Percentiles rank a stretch among this genome's conserved stretches.
Evolutionary conservation across 805 yeast species (phyloP).

Genomic region (Teunomyces cretensis): DNA sequence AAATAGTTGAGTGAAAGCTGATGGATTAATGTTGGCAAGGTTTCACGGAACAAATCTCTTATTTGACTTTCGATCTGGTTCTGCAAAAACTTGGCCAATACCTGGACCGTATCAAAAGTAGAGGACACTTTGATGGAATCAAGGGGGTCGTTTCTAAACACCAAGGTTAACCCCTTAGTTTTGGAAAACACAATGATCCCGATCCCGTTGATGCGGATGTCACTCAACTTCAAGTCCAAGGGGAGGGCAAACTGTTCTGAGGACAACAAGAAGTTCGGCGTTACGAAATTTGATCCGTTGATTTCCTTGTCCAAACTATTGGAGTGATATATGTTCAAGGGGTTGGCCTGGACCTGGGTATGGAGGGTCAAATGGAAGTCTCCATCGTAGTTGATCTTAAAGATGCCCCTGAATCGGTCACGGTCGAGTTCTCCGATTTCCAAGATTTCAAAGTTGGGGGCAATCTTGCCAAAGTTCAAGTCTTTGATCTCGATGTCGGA

Average conservation of each 20-base stretch:
- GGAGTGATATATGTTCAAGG: constrained; percentile 64
- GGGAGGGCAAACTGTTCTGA: constrained; percentile 74
- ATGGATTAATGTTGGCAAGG: constrained; percentile 78
- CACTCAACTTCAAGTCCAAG: constrained; percentile 68
- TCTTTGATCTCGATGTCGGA: constrained; percentile 68
- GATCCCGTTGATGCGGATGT: constrained; percentile 73
- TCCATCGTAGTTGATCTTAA: constrained; percentile 73
- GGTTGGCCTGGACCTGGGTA: constrained; percentile 82
- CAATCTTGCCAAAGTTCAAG: constrained; percentile 67
- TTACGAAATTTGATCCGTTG: constrained; percentile 45
- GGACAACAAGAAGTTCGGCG: constrained; percentile 67
- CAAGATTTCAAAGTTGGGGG: constrained; percentile 74
- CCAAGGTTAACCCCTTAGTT: constrained; percentile 80
- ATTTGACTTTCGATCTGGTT: constrained; percentile 80
- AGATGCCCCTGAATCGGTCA: constrained; percentile 79
- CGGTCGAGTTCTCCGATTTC: constrained; percentile 80
- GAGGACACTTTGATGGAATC: constrained; percentile 80
- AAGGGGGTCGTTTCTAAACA: constrained; percentile 85
- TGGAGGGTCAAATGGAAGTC: constrained; percentile 73
- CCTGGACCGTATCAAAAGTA: constrained; percentile 82
- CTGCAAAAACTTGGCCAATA: constrained; percentile 80
- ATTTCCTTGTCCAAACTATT: constrained; percentile 39
- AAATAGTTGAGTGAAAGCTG: constrained; percentile 63
- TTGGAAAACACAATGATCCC: constrained; percentile 82
- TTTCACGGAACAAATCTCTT: constrained; percentile 77